Conservation (phyloP, 371 early-diverging fungal species). For the Syncephalastrum contaminatum region DNA sequence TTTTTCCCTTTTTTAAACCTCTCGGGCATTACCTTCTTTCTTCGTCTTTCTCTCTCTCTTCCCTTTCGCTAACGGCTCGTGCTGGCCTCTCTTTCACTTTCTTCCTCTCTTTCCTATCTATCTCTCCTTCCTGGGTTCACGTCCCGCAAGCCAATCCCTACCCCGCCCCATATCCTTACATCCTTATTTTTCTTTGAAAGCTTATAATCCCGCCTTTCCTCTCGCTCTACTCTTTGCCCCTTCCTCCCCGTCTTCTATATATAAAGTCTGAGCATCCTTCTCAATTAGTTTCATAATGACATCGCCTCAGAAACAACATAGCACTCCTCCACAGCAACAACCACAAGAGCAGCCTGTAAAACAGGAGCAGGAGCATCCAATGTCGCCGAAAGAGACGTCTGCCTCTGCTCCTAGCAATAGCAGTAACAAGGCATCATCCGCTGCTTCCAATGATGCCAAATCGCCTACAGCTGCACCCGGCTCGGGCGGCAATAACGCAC, state of each 20-base stretch:
- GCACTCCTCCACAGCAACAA: slow-evolving; percentile 4
- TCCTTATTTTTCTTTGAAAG: slow-evolving; percentile 1
- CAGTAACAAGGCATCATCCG: slow-evolving; percentile 1
- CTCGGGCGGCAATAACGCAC: neutral
- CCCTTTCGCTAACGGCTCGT: slow-evolving; percentile 3
- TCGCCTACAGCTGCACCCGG: slow-evolving; percentile 4
- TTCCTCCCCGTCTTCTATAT: neutral
- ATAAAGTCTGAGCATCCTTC: slow-evolving; percentile 5
- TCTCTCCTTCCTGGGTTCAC: slow-evolving; percentile 10
- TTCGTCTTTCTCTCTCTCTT: slow-evolving; percentile 13
- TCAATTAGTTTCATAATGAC: slow-evolving; percentile 7
- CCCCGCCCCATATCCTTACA: slow-evolving; percentile 7
- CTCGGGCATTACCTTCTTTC: slow-evolving; percentile 1
- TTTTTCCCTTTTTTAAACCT: slow-evolving; percentile 6
- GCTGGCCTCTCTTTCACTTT: neutral
- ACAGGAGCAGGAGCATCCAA: neutral
- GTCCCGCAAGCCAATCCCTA: slow-evolving; percentile 11
- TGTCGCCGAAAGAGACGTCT: neutral
- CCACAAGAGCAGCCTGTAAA: slow-evolving; percentile 2
- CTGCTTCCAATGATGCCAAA: slow-evolving; percentile 1
- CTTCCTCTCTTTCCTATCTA: slow-evolving; percentile 10
- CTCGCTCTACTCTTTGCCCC: slow-evolving; percentile 1
- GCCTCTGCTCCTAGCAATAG: slow-evolving; percentile 2
- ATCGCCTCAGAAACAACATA: slow-evolving; percentile 1
- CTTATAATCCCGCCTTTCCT: neutral